These are phyloP conservation scores for Plasmodium relictum DNA, from an alignment of 169 alveolate genomes.

Conservation along the genomic window DNA sequence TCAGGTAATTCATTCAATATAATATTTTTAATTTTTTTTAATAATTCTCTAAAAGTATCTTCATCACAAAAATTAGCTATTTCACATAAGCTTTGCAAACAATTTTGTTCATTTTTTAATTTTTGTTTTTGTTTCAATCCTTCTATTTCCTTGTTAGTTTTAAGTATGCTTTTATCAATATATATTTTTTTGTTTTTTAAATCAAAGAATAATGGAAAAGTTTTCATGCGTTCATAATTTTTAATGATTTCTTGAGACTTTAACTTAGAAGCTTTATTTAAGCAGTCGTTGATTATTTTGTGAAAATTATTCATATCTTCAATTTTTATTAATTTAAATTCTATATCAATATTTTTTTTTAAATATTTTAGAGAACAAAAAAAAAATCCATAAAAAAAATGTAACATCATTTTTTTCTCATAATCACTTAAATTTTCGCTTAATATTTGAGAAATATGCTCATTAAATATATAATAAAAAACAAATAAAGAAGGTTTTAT, in stretches of 20 bases:
- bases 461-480: constrained; percentile 55
- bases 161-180: constrained; percentile 20
- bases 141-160: constrained; percentile 26
- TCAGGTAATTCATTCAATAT: constrained; percentile 51
- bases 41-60: constrained; percentile 35
- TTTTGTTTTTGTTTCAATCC: constrained; percentile 3
- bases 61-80: constrained; percentile 58
- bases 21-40: constrained; percentile 20
- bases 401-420: constrained; percentile 39
- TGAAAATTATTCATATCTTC: constrained; percentile 42
- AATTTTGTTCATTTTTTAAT: constrained; percentile 26
- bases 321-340: constrained; percentile 48
- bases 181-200: constrained; percentile 34
- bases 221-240: constrained; percentile 44
- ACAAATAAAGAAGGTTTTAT: constrained; percentile 32
- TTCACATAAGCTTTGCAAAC: constrained; percentile 15
- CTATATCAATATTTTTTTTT: constrained; percentile 30
- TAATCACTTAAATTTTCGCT: constrained; percentile 26
- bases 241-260: constrained; percentile 29
- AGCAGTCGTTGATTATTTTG: constrained; percentile 3
- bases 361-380: constrained; percentile 49
- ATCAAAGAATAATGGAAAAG: constrained; percentile 46
- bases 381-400: constrained; percentile 63
- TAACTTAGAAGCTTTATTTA: constrained; percentile 29
- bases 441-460: constrained; percentile 39